A percentile compares a stretch with the other conserved stretches of the same genome.
Conservation (phyloP, 257 asterid genomes). For the Apocynum venetum region DNA sequence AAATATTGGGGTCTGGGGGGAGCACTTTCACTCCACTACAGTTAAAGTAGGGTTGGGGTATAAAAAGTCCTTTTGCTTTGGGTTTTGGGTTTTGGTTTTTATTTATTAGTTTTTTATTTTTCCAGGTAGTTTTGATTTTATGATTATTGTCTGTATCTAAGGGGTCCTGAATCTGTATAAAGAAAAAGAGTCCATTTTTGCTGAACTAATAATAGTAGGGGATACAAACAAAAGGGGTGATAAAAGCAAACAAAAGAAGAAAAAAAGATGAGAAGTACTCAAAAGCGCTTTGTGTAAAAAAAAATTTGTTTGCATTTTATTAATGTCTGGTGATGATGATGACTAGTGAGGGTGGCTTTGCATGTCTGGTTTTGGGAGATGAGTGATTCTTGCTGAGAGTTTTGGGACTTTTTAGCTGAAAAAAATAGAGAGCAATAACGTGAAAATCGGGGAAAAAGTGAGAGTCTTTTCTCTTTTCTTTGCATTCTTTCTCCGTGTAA, state of each 20-base stretch:
- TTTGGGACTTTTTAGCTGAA: not conserved
- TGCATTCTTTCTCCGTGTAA: slow-evolving; percentile 18
- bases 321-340: slow-evolving; percentile 32
- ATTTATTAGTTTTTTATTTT: not conserved
- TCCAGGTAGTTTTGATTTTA: slow-evolving; percentile 33
- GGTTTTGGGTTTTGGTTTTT: slow-evolving; percentile 8
- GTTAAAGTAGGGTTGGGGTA: slow-evolving; percentile 5
- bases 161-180: slow-evolving; percentile 32
- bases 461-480: slow-evolving; percentile 10
- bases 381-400: slow-evolving; percentile 29
- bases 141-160: slow-evolving; percentile 36
- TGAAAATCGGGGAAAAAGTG: slow-evolving; percentile 42
- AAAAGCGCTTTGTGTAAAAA: slow-evolving; percentile 20
- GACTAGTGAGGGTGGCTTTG: slow-evolving; percentile 40
- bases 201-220: slow-evolving; percentile 36
- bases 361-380: slow-evolving; percentile 43
- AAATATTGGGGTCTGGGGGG: slow-evolving; percentile 11
- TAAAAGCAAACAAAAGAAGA: slow-evolving; percentile 1
- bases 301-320: slow-evolving; percentile 40
- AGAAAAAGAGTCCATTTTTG: slow-evolving; percentile 21
- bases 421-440: slow-evolving; percentile 13
- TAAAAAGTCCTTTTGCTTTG: slow-evolving; percentile 21
- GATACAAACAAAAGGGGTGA: slow-evolving; percentile 26
- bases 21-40: not conserved
- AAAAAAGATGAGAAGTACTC: slow-evolving; percentile 11